Evolutionary conservation across 2,329 filamentous ascomycete genomes (phyloP).

Genomic region (Fusarium papillatum): DNA sequence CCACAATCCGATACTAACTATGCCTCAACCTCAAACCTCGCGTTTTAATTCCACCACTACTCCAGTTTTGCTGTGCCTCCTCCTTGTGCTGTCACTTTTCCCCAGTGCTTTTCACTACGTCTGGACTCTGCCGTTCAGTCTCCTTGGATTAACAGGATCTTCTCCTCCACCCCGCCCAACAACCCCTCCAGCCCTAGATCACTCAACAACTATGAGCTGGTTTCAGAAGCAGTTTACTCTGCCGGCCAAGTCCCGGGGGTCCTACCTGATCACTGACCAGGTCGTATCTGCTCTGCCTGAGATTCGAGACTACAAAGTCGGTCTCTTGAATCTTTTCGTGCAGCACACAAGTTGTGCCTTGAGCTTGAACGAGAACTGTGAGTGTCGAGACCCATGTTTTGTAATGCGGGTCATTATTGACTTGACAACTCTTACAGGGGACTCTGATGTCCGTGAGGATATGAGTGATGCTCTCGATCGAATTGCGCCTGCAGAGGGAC

Average conservation of each 20-base stretch:
- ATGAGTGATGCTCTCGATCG: conserved; percentile 96
- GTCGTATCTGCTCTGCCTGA: conserved; percentile 82
- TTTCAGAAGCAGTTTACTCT: conserved; percentile 88
- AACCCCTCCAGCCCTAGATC: conserved; percentile 39
- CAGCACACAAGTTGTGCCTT: conserved; percentile 96
- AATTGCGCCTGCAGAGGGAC: conserved; percentile 84
- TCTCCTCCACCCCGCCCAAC: conserved; percentile 47
- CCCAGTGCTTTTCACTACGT: conserved; percentile 66
- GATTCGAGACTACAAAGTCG: conserved; percentile 85
- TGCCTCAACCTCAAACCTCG: conserved; percentile 60
- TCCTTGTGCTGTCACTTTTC: conserved; percentile 66
- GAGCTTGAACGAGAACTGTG: conserved; percentile 91
- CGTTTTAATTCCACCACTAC: conserved; percentile 55
- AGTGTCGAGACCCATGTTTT: conserved; percentile 9
- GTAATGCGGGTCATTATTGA: conserved; percentile 52
- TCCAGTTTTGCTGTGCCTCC: conserved; percentile 57
- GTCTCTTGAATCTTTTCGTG: conserved; percentile 89
- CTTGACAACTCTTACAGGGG: conserved; percentile 57
- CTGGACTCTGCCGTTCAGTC: conserved; percentile 61
- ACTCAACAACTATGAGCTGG: conserved; percentile 74
- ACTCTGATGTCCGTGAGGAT: conserved; percentile 86
- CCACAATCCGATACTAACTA: conserved; percentile 42
- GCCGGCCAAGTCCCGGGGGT: conserved; percentile 82
- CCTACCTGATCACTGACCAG: conserved; percentile 89
- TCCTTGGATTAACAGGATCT: conserved; percentile 51